Evolutionary conservation across 108 stramenopile species (phyloP), one percentile per base, ranked within the genome.

Genomic region (Stephanodiscus triporus): DNA sequence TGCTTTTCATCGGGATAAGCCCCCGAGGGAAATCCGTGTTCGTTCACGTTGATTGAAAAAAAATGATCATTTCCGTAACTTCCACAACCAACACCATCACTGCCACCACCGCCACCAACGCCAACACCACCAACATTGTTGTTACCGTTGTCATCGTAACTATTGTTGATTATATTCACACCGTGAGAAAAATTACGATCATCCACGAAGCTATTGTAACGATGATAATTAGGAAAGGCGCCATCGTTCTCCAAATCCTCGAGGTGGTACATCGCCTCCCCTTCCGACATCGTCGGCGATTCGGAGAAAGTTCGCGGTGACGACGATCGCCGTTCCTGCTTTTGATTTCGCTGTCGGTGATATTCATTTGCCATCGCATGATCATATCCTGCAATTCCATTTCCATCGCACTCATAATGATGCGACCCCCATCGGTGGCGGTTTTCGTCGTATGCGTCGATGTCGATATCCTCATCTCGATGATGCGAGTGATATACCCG

Each of bases 191-290:
- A 8, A 2, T 13, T 4, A 54, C 26, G 4, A 24, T 54, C 26
- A 0, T 54, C 23, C 23, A 3, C 2, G 53, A 27, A 54, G 23
- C 2, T 11, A 54, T 22, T 24, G 13, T 54, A 27, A 24, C 50
- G 50, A 19, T 51, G 20, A 26, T 63, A 40, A 22, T 6, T 63
- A 8, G 63, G 63, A 47, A 63, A 63, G n/a, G 63, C 43, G 37
- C 43, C 63, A 34, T 37, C 29, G 5, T 43, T 65, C 63, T 14
- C 63, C 63, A 47, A 49, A 27, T 65, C 38, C 6, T 65, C 63
- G 29, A 34, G 63, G 19, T 65, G 17, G 43, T 65, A 65, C 5
- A 6, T 24, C 23, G 27, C n/a, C 10, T 65, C 29, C 13, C 34
- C 29, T 34, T 62, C 61, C 43, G 53, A 54, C 10, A 27, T 22